phyloP scores from a whole-genome alignment of 345 rosid genomes.

The Xanthoceras sorbifolium region DNA sequence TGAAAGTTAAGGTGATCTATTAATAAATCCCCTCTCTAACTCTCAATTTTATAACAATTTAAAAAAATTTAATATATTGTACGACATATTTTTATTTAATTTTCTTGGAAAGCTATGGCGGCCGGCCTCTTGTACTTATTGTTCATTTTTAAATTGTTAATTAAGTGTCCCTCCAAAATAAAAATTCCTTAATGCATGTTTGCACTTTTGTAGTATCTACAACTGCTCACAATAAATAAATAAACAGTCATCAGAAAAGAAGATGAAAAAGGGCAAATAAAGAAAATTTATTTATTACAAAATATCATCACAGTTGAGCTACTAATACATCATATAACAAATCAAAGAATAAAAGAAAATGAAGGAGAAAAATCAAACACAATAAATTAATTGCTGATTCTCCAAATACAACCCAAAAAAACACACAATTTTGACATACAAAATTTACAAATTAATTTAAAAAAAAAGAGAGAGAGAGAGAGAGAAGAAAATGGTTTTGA shows the following conservation, averaged over 20 bases:
- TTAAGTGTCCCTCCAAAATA: neutral
- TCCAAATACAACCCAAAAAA: neutral
- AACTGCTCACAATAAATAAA: neutral
- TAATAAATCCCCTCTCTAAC: no score
- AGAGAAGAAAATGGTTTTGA: neutral
- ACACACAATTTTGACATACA: neutral
- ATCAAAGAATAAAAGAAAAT: conserved; percentile 1
- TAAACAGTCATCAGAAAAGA: neutral
- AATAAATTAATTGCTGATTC: neutral
- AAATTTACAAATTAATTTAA: neutral
- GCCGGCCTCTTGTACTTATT: neutral
- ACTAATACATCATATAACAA: neutral
- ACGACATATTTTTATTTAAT: no score
- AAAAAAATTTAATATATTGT: no score
- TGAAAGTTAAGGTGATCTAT: no score
- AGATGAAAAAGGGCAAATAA: neutral
- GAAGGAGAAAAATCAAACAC: neutral
- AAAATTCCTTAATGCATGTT: neutral
- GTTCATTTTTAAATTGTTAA: neutral
- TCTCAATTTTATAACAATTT: no score
- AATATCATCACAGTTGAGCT: neutral
- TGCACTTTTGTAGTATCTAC: neutral
- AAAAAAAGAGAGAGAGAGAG: neutral
- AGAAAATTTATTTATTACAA: neutral
- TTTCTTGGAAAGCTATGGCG: neutral